Conservation (phyloP, 2,329 filamentous ascomycete genomes). For the Ophiognomonia clavigignenti-juglandacearum region DNA sequence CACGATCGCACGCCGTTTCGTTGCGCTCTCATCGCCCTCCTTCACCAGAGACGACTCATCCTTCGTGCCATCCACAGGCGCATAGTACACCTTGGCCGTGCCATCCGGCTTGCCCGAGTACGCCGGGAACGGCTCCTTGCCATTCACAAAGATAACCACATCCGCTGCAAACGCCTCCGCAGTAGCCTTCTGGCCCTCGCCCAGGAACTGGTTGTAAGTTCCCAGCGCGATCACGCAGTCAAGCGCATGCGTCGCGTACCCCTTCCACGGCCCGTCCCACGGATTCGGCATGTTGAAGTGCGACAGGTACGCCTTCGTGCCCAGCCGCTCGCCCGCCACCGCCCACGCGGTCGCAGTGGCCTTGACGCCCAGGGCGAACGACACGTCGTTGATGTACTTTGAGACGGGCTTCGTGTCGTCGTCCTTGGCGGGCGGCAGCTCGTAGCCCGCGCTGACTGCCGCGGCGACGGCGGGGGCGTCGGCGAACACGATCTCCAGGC, state of each 20-base stretch:
- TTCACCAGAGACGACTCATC: slow-evolving; percentile 5
- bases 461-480: not conserved
- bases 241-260: slow-evolving; percentile 36
- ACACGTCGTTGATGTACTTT: slow-evolving; percentile 13
- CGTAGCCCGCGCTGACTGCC: slow-evolving; percentile 5
- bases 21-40: not conserved
- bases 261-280: slow-evolving; percentile 38
- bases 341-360: slow-evolving; percentile 7
- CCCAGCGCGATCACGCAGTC: slow-evolving; percentile 40
- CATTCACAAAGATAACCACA: slow-evolving; percentile 33
- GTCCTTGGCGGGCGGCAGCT: slow-evolving; percentile 1
- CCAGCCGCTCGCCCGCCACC: not conserved
- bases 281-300: slow-evolving; percentile 44
- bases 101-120: slow-evolving; percentile 1
- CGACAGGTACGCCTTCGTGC: slow-evolving; percentile 9
- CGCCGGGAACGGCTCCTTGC: slow-evolving; percentile 21
- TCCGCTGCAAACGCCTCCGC: slow-evolving; percentile 30
- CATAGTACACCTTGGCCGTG: slow-evolving; percentile 10
- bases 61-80: slow-evolving; percentile 1
- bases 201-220: slow-evolving; percentile 36
- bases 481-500: slow-evolving; percentile 8
- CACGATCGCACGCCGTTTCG: slow-evolving; percentile 7
- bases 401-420: slow-evolving; percentile 6
- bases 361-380: slow-evolving; percentile 5
- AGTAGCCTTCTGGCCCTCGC: slow-evolving; percentile 25